Evolutionary conservation across 2,329 filamentous ascomycete species (phyloP).

Genomic region (Cercospora janseana): DNA sequence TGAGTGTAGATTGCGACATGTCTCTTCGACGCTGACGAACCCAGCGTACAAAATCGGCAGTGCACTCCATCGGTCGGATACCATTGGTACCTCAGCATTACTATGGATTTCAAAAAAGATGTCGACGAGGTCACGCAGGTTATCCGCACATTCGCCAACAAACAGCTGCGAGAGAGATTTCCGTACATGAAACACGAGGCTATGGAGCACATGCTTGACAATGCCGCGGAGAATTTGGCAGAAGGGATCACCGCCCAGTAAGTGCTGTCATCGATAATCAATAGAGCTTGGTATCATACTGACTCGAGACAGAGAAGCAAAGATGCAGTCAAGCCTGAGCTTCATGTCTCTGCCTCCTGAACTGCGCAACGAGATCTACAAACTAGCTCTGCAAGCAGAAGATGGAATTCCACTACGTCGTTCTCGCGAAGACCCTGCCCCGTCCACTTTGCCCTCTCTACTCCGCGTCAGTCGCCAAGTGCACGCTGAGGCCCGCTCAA

Average conservation of each 20-base stretch:
- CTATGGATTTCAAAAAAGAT: not conserved
- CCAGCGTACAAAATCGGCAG: no score
- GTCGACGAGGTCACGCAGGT: not conserved
- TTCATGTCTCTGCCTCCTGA: conserved; percentile 10
- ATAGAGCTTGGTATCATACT: not conserved
- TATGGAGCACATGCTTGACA: not conserved
- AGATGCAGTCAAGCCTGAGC: conserved; percentile 1
- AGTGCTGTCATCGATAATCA: not conserved
- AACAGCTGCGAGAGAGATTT: not conserved
- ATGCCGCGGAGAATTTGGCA: not conserved
- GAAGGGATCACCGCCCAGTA: not conserved
- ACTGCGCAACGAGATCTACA: conserved; percentile 10
- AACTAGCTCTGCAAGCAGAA: not conserved
- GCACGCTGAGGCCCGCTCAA: not conserved
- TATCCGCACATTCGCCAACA: not conserved
- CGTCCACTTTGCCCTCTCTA: not conserved
- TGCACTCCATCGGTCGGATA: no score
- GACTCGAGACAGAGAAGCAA: not conserved
- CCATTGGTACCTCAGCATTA: no score
- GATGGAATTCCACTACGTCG: not conserved
- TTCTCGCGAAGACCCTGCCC: not conserved
- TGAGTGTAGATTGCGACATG: no score
- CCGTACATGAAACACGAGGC: conserved; percentile 8
- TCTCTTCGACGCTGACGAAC: no score
- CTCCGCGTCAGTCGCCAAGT: not conserved